Percentiles rank a stretch among this genome's conserved stretches.
Evolutionary conservation across 2,329 filamentous ascomycete species (phyloP).

Genomic region (Calonectria pseudoturangicola): DNA sequence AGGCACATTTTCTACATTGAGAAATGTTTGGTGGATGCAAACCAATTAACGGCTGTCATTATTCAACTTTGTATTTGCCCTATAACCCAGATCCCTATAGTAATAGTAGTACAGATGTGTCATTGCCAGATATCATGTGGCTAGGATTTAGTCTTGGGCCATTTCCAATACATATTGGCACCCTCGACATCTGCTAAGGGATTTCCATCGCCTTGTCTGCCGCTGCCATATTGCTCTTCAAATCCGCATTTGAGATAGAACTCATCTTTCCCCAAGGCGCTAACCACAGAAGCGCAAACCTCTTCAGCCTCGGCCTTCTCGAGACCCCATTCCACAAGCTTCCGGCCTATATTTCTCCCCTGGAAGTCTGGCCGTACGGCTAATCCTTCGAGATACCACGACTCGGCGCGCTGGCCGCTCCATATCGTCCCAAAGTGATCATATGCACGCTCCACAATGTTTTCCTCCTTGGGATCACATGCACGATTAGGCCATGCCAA

Average conservation of each 20-base stretch:
- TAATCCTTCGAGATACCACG: slow-evolving; percentile 62
- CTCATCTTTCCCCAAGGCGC: slow-evolving; percentile 60
- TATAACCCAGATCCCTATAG: neutral
- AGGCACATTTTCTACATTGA: neutral
- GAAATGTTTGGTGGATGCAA: neutral
- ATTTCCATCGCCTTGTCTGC: slow-evolving; percentile 39
- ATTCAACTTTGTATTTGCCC: neutral
- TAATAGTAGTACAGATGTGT: neutral
- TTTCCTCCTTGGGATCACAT: slow-evolving; percentile 39
- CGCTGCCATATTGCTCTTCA: slow-evolving; percentile 43
- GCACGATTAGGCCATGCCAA: slow-evolving; percentile 41
- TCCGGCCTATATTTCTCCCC: slow-evolving; percentile 59
- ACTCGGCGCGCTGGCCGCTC: slow-evolving; percentile 47
- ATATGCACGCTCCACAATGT: slow-evolving; percentile 45
- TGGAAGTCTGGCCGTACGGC: slow-evolving; percentile 63
- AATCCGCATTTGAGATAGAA: slow-evolving; percentile 59
- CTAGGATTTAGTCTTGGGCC: slow-evolving; percentile 37
- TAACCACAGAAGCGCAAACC: slow-evolving; percentile 62
- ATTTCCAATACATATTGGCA: slow-evolving; percentile 47
- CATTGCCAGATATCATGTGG: neutral
- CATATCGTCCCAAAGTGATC: slow-evolving; percentile 44
- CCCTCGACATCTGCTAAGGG: slow-evolving; percentile 39
- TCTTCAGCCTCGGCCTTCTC: slow-evolving; percentile 59
- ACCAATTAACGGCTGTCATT: too few relatives aligned
- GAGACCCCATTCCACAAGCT: slow-evolving; percentile 65